These are phyloP conservation scores for Colletotrichum destructivum DNA, from an alignment of 2,329 filamentous ascomycete species.

Conservation along the genomic window DNA sequence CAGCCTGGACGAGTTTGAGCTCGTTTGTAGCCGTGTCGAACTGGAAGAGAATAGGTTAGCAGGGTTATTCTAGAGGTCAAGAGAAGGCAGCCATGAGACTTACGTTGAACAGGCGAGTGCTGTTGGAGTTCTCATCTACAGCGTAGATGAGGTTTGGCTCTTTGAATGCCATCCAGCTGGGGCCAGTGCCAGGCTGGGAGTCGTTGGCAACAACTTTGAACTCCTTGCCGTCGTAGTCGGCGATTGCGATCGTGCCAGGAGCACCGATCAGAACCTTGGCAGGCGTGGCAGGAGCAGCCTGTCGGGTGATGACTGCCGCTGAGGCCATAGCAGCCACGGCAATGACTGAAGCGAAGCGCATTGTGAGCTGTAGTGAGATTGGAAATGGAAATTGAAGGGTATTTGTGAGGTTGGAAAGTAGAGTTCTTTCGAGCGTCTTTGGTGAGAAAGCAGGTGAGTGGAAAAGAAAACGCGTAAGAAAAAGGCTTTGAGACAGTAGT, in stretches of 20 bases:
- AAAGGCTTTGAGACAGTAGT: background rate
- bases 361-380: constrained; percentile 10
- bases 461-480: background rate
- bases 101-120: constrained; percentile 56
- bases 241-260: constrained; percentile 57
- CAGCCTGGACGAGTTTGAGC: constrained; percentile 47
- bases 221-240: constrained; percentile 57
- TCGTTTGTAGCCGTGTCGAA: constrained; percentile 53
- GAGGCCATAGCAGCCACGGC: constrained; percentile 33
- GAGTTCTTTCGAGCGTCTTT: background rate
- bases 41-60: constrained; percentile 36
- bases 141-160: constrained; percentile 60
- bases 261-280: constrained; percentile 59
- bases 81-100: background rate
- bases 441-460: background rate
- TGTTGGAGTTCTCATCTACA: constrained; percentile 62
- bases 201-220: constrained; percentile 58
- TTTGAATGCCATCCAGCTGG: constrained; percentile 64
- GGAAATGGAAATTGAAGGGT: background rate
- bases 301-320: constrained; percentile 31
- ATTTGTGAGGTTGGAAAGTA: background rate
- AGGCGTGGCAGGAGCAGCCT: constrained; percentile 4
- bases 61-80: background rate
- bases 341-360: constrained; percentile 31
- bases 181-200: constrained; percentile 48